Base-by-base conservation (phyloP, 2,329 filamentous ascomycete genomes). In the Exophiala spinifera region DNA sequence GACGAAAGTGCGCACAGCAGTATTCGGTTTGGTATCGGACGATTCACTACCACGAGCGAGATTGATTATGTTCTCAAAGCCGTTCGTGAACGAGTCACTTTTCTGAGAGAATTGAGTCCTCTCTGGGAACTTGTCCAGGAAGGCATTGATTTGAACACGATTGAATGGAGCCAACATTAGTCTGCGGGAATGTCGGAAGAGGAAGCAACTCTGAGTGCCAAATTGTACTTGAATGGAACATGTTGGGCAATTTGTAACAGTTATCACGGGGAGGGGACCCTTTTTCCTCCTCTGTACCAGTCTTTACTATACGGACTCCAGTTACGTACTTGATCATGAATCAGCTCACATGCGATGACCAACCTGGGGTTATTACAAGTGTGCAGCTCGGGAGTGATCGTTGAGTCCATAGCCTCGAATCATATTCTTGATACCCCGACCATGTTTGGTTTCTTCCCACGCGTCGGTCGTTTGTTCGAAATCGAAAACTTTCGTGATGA, bases 91-190 rank as follows among this genome's bases (percentile, higher is more conserved):
- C 84, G 94, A 49, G 94, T 99, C 40, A 87, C 84, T 14, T 97
- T 97, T 79, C 77, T 99, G 66, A 84, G 94, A 65, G 94, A 99
- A 76, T 78, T 99, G 63, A 96, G 91, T 70, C 94, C 94, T 36
- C 76, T 99, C 53, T 99, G 94, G 94, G 94, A 99, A 74, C 76
- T 99, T 61, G 94, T 99, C 11, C 94, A 99, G 75, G 94, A 99
- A 72, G 94, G 94, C 14, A 83, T 99, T 61, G 94, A 96, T 69
- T 76, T 99, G 63, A 89, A 95, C 74, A 96, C 90, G 40, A 99
- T 99, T 66, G 87, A 99, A 75, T 99, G 94, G 94, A 95, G 88
- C 70, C 91, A 96, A 77, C 94, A 99, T 73, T 97, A 78, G 81
- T 31, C 8, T 23, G 20, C 5, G n/a, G 14, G 21, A 13, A 13